These are phyloP conservation scores for Colletotrichum lupini DNA, from an alignment of 2,329 filamentous ascomycete species.

Conservation along the genomic window DNA sequence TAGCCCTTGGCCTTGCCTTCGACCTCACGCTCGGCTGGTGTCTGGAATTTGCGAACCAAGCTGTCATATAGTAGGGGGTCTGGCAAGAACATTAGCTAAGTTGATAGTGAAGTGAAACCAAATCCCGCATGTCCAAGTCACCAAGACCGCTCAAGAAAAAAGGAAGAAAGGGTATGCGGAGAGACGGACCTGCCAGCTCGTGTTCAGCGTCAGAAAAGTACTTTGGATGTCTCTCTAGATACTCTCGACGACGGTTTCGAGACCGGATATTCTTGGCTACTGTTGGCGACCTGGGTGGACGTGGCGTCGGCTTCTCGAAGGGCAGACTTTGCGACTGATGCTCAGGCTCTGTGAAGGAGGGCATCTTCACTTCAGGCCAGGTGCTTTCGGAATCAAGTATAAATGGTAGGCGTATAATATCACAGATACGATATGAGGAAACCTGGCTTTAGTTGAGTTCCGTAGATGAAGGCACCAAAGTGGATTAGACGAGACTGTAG, in stretches of 20 bases:
- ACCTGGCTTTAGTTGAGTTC: not conserved
- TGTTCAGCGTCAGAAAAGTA: constrained; percentile 73
- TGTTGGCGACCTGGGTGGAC: constrained; percentile 54
- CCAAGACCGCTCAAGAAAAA: not conserved
- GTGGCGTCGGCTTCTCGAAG: constrained; percentile 53
- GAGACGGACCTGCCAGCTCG: constrained; percentile 61
- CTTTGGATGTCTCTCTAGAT: constrained; percentile 76
- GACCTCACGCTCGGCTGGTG: constrained; percentile 75
- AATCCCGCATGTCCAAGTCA: not conserved
- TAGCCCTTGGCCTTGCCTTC: constrained; percentile 82
- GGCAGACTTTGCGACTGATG: not conserved
- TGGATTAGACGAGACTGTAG: not conserved
- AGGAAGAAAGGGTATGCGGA: constrained; percentile 1
- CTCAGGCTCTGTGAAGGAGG: not conserved
- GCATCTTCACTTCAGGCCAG: not conserved
- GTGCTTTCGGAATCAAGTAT: not conserved
- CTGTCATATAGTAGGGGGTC: constrained; percentile 87
- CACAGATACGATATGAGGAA: not conserved
- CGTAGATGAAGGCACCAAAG: not conserved
- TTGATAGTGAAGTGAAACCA: not conserved
- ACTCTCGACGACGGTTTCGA: constrained; percentile 83
- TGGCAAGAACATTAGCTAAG: constrained; percentile 37
- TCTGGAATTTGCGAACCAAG: constrained; percentile 81
- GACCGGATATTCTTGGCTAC: constrained; percentile 61
- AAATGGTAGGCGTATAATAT: not conserved